phyloP scores from a whole-genome alignment of 441 rosid genomes.

The Corymbia citriodora region DNA sequence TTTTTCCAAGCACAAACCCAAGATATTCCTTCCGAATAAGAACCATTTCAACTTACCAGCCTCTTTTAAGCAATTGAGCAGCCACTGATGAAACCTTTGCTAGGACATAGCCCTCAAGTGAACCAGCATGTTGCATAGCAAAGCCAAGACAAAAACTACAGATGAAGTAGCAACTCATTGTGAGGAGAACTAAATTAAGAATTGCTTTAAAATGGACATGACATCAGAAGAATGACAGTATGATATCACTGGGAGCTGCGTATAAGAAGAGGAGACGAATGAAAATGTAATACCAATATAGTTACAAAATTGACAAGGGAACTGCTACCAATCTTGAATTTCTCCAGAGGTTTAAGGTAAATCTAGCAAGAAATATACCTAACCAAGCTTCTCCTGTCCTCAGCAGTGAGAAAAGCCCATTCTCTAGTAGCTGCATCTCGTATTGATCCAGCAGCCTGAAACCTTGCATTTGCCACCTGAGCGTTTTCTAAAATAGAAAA shows the following conservation, averaged over 20 bases:
- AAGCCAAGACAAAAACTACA: conserved; percentile 87
- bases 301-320: background rate
- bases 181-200: background rate
- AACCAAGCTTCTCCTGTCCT: conserved; percentile 75
- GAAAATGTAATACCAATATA: background rate
- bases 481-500: conserved; percentile 60
- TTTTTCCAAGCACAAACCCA: background rate
- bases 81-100: conserved; percentile 95
- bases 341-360: background rate
- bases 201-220: background rate
- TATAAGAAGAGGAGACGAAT: background rate
- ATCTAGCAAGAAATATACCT: conserved; percentile 32
- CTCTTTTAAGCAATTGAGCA: conserved; percentile 95
- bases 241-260: background rate
- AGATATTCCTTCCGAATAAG: background rate
- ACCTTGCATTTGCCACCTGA: conserved; percentile 87
- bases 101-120: conserved; percentile 80
- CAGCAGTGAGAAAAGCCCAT: conserved; percentile 75
- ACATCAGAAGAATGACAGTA: background rate
- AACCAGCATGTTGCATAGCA: conserved; percentile 77
- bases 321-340: background rate
- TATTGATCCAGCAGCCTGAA: conserved; percentile 95
- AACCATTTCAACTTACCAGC: conserved; percentile 63
- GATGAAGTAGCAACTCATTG: conserved; percentile 3
- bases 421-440: conserved; percentile 96